Evolutionary conservation across 83 land plant species (phyloP).

Genomic region (Thuja plicata): DNA sequence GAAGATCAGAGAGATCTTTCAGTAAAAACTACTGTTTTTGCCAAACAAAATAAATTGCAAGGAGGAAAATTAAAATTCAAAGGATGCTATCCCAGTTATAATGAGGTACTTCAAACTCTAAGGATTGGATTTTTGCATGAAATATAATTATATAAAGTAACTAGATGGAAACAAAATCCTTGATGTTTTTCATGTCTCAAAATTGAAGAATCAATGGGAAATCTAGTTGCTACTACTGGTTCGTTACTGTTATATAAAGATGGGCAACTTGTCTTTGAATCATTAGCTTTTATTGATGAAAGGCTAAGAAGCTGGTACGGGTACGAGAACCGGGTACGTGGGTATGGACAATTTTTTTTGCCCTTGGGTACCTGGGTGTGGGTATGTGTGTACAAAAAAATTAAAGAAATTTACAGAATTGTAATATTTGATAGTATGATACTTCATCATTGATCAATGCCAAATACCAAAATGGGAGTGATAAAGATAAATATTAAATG

Average conservation of each 20-base stretch:
- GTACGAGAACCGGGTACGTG: too few relatives aligned
- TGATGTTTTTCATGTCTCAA: neutral
- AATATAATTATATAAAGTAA: neutral
- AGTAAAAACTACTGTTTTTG: too few relatives aligned
- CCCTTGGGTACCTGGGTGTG: too few relatives aligned
- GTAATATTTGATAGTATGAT: too few relatives aligned
- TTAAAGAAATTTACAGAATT: too few relatives aligned
- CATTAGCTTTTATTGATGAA: neutral
- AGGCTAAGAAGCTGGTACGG: neutral
- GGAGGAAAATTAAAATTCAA: neutral
- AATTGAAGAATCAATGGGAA: neutral
- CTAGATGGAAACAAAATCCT: neutral
- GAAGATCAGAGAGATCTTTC: neutral
- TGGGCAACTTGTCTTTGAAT: neutral
- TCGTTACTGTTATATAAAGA: neutral
- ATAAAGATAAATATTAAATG: too few relatives aligned
- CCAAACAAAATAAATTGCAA: neutral
- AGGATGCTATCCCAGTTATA: neutral
- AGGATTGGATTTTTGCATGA: neutral
- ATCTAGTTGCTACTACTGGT: neutral
- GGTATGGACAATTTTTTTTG: too few relatives aligned
- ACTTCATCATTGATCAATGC: too few relatives aligned
- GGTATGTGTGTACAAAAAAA: too few relatives aligned
- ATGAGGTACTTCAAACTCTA: neutral
- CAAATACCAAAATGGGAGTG: too few relatives aligned